phyloP scores from a whole-genome alignment of 192 early-diverging fungal species.

The Phlyctochytrium bullatum region DNA sequence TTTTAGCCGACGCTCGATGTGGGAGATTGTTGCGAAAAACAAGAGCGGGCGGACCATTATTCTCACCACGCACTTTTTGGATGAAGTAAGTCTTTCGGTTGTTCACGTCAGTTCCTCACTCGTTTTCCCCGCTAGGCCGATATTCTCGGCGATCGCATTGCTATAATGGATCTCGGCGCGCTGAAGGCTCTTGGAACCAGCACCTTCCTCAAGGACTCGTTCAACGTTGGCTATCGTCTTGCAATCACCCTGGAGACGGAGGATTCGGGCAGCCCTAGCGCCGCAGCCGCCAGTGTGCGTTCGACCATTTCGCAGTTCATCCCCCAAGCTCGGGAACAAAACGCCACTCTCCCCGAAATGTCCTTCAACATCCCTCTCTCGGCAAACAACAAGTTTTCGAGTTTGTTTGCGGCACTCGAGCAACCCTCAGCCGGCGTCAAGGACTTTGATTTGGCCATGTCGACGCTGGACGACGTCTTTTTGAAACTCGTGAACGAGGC shows the following conservation, averaged over 20 bases:
- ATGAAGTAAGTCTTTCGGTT: constrained; percentile 57
- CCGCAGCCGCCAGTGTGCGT: constrained; percentile 1
- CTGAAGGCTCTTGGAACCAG: constrained; percentile 50
- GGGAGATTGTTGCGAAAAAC: constrained; percentile 49
- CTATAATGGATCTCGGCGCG: constrained; percentile 45
- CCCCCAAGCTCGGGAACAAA: constrained; percentile 10
- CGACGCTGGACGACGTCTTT: constrained; percentile 26
- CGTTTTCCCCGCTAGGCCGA: constrained; percentile 28
- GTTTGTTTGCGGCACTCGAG: constrained; percentile 1
- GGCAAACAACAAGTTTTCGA: not conserved
- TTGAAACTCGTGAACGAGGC: not conserved
- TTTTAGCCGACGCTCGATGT: constrained; percentile 40
- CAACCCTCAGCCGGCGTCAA: not conserved
- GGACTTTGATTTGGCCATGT: constrained; percentile 3
- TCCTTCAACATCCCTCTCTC: not conserved
- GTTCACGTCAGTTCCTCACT: not conserved
- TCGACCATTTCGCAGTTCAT: constrained; percentile 30
- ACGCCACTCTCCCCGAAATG: constrained; percentile 20
- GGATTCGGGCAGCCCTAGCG: not conserved
- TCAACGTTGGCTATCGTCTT: constrained; percentile 54
- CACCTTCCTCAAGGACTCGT: constrained; percentile 53
- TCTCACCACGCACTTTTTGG: constrained; percentile 63
- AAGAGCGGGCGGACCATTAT: constrained; percentile 49
- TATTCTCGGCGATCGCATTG: constrained; percentile 42
- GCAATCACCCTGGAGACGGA: not conserved